Percentiles rank a stretch among this genome's conserved stretches.
Evolutionary conservation across 176 grass and related monocot genomes (phyloP).

Genomic region (Eragrostis nindensis): DNA sequence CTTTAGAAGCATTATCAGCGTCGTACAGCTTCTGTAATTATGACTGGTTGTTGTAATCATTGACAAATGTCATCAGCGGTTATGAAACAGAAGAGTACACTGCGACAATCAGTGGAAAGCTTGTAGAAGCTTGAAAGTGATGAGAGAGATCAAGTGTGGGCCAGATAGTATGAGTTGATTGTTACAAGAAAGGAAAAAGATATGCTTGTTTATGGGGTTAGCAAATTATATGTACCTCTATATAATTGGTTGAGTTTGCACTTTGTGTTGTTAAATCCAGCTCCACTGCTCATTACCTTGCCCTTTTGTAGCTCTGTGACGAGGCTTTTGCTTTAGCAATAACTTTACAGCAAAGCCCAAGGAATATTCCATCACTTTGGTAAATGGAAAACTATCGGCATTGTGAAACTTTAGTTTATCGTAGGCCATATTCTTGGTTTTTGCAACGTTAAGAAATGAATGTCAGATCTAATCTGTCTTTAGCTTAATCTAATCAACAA

Average conservation of each 20-base stretch:
- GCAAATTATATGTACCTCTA: slow-evolving; percentile 1
- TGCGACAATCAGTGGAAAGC: slow-evolving; percentile 2
- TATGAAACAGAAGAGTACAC: slow-evolving; percentile 28
- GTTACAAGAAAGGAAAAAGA: not conserved
- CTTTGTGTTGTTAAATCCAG: slow-evolving; percentile 14
- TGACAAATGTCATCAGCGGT: not conserved
- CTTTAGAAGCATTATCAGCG: slow-evolving; percentile 7
- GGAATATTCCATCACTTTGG: slow-evolving; percentile 44
- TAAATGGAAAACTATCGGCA: not conserved
- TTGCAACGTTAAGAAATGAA: no score
- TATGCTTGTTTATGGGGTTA: slow-evolving; percentile 9
- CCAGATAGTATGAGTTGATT: slow-evolving; percentile 5
- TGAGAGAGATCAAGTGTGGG: slow-evolving; percentile 32
- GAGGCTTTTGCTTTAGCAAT: slow-evolving; percentile 3
- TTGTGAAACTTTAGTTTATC: slow-evolving; percentile 2
- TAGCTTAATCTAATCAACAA: no score
- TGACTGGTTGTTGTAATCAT: slow-evolving; percentile 36
- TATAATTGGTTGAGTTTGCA: slow-evolving; percentile 15
- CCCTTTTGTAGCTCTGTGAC: slow-evolving; percentile 11
- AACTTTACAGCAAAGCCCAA: slow-evolving; percentile 43
- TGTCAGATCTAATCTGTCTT: no score
- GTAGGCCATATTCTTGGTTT: not conserved
- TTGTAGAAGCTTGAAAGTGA: slow-evolving; percentile 18
- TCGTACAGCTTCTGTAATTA: slow-evolving; percentile 38
- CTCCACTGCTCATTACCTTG: slow-evolving; percentile 20